phyloP scores from a whole-genome alignment of 345 rosid genomes.

The Camelina sativa region DNA sequence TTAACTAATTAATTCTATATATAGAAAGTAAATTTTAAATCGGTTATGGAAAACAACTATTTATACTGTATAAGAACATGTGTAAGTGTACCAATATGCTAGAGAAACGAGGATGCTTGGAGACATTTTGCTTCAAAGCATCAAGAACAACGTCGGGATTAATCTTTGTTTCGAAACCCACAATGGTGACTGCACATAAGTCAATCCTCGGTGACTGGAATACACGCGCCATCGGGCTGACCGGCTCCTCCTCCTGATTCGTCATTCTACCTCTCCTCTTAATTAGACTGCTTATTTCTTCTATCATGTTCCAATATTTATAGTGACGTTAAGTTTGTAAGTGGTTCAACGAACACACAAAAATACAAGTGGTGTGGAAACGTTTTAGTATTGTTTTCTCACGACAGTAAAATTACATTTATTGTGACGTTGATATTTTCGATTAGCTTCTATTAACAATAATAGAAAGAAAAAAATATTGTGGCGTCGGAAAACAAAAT shows the following conservation, averaged over 20 bases:
- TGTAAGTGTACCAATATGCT: slow-evolving; percentile 57
- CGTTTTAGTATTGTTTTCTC: neutral
- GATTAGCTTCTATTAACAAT: neutral
- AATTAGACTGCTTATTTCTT: neutral
- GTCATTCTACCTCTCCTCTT: neutral
- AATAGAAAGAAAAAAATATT: neutral
- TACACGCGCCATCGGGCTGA: slow-evolving; percentile 62
- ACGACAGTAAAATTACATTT: neutral
- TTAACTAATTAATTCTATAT: neutral
- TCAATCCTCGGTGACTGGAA: slow-evolving; percentile 59
- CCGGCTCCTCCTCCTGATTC: slow-evolving; percentile 45
- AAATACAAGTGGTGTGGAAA: neutral
- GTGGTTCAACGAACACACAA: slow-evolving; percentile 13
- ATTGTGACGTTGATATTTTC: neutral
- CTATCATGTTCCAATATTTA: neutral
- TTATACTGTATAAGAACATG: neutral
- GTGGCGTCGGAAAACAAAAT: neutral
- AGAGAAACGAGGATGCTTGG: slow-evolving; percentile 85
- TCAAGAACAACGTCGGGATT: slow-evolving; percentile 47
- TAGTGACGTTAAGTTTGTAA: neutral
- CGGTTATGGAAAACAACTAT: neutral
- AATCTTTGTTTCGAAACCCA: slow-evolving; percentile 58
- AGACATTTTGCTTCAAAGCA: slow-evolving; percentile 62
- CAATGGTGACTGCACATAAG: slow-evolving; percentile 50
- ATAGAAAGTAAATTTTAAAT: neutral